Conservation (phyloP, 805 yeast genomes). For the Candida boidinii region DNA sequence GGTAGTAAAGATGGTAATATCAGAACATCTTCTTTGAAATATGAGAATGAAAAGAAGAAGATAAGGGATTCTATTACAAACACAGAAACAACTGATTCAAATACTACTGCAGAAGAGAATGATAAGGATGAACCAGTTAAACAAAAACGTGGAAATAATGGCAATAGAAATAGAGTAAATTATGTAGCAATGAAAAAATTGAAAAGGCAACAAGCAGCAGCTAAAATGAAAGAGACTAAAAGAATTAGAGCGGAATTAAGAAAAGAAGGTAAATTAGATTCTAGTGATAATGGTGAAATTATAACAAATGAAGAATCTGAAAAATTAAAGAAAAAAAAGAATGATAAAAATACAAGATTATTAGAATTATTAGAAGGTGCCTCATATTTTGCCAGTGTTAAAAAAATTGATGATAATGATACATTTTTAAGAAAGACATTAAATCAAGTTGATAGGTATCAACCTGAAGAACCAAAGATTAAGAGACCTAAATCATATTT, state of each 20-base stretch:
- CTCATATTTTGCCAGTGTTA: conserved; percentile 2
- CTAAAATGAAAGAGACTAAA: conserved; percentile 1
- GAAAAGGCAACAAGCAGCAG: conserved; percentile 3
- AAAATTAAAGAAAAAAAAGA: neutral
- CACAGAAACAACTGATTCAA: neutral
- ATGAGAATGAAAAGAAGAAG: conserved; percentile 6
- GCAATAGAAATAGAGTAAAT: no score
- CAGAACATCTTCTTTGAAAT: conserved; percentile 9
- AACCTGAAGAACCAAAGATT: conserved; percentile 11
- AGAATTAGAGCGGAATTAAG: conserved; percentile 1
- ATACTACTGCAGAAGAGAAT: neutral
- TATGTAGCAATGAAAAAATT: neutral
- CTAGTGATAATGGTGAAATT: conserved; percentile 1
- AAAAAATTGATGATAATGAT: conserved; percentile 11
- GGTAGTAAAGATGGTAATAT: conserved; percentile 1
- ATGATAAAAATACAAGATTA: conserved; percentile 1
- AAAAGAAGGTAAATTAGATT: conserved; percentile 1
- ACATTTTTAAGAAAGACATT: conserved; percentile 1
- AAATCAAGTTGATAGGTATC: conserved; percentile 15
- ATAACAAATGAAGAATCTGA: conserved; percentile 1
- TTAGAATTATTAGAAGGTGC: conserved; percentile 3
- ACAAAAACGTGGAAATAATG: no score
- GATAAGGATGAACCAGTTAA: neutral
- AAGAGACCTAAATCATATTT: no score
- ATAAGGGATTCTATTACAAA: neutral